Conservation (phyloP, 192 early-diverging fungal species). For the Chytriomyces sp. region DNA sequence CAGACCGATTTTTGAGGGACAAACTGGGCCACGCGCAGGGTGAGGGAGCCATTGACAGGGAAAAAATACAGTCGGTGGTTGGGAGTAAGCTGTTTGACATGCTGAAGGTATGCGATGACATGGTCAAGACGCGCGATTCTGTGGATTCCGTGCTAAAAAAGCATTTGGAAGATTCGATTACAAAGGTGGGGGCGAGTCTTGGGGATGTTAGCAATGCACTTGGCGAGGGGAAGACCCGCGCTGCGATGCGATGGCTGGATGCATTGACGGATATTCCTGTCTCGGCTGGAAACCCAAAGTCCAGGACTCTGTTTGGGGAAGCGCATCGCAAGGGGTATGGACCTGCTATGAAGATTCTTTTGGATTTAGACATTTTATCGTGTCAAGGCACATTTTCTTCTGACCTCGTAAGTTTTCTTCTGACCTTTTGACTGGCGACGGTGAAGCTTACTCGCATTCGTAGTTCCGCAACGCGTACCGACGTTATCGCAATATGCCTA, state of each 20-base stretch:
- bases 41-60: background rate
- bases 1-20: constrained; percentile 18
- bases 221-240: background rate
- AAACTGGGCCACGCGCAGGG: background rate
- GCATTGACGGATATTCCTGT: background rate
- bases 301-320: background rate
- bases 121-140: constrained; percentile 14
- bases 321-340: background rate
- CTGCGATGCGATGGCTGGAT: background rate
- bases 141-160: background rate
- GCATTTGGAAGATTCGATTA: background rate
- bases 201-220: background rate
- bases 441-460: background rate
- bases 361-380: background rate
- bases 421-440: background rate
- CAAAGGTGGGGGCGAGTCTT: background rate
- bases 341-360: background rate
- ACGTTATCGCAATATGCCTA: background rate
- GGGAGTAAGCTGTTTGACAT: constrained; percentile 25
- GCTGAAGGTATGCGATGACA: constrained; percentile 15
- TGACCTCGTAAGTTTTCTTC: background rate
- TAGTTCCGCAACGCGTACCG: background rate
- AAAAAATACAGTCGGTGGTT: background rate
- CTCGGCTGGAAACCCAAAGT: background rate
- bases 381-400: background rate